phyloP scores from a whole-genome alignment of 2,329 filamentous ascomycete genomes.

The Phialophora macrospora region DNA sequence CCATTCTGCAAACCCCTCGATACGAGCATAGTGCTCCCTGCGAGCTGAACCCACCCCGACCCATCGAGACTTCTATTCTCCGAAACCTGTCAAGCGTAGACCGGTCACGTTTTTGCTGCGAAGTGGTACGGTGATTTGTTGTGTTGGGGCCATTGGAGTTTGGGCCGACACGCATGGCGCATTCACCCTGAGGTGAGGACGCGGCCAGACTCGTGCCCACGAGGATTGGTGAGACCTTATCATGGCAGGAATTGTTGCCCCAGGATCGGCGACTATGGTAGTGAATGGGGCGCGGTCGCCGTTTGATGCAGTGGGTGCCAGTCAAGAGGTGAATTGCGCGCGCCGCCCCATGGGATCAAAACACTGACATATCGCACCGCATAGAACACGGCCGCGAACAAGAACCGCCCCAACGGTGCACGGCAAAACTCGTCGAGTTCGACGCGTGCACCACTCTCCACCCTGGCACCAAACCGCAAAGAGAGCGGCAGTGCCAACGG shows the following conservation, averaged over 20 bases:
- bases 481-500: constrained; percentile 29
- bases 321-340: constrained; percentile 33
- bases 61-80: constrained; percentile 11
- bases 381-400: constrained; percentile 31
- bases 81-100: not conserved
- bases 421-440: constrained; percentile 31
- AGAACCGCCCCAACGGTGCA: constrained; percentile 24
- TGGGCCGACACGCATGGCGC: constrained; percentile 28
- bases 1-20: constrained; percentile 28
- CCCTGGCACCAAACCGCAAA: constrained; percentile 34
- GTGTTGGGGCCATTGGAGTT: constrained; percentile 20
- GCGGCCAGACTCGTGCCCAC: constrained; percentile 17
- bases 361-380: constrained; percentile 27
- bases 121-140: not conserved
- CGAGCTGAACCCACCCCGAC: constrained; percentile 17
- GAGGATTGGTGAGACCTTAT: constrained; percentile 11
- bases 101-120: constrained; percentile 6
- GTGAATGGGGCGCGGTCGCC: constrained; percentile 22
- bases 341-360: constrained; percentile 7
- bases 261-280: constrained; percentile 26
- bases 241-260: constrained; percentile 31
- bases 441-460: constrained; percentile 32
- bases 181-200: constrained; percentile 32
- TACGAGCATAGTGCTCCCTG: constrained; percentile 19
- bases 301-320: constrained; percentile 26